Evolutionary conservation across 441 rosid species (phyloP).

Genomic region (Macaranga tanarius): DNA sequence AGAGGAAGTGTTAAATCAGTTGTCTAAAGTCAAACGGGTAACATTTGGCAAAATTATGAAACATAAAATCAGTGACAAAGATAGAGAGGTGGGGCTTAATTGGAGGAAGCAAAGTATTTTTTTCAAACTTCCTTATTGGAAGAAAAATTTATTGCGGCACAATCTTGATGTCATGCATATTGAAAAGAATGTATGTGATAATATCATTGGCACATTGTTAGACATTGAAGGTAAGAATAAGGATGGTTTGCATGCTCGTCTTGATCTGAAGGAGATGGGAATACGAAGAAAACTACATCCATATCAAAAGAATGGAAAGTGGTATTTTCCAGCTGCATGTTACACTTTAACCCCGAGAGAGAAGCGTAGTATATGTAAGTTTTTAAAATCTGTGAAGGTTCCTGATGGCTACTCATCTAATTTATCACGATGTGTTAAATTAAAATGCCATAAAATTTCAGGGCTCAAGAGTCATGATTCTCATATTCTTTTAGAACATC

Average conservation of each 20-base stretch:
- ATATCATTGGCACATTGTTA: neutral
- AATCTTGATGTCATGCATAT: constrained; percentile 4
- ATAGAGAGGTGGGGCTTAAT: neutral
- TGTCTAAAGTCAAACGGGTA: neutral
- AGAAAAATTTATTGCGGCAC: neutral
- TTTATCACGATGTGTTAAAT: neutral
- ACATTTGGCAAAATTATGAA: neutral
- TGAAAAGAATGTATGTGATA: constrained; percentile 4
- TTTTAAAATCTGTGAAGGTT: neutral
- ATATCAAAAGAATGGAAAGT: neutral
- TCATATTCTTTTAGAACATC: neutral
- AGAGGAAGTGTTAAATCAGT: neutral
- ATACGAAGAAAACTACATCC: neutral
- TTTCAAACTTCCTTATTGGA: constrained; percentile 8
- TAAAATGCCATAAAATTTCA: neutral
- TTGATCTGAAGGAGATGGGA: neutral
- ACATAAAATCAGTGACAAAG: too few relatives aligned
- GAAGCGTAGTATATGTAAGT: neutral
- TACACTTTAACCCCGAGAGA: neutral
- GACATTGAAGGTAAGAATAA: neutral
- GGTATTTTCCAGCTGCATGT: neutral
- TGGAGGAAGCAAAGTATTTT: neutral
- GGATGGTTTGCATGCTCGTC: neutral
- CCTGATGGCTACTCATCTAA: neutral
- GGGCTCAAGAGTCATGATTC: neutral